Conservation (phyloP, 352 stramenopile genomes). For the Phytophthora litchii region DNA sequence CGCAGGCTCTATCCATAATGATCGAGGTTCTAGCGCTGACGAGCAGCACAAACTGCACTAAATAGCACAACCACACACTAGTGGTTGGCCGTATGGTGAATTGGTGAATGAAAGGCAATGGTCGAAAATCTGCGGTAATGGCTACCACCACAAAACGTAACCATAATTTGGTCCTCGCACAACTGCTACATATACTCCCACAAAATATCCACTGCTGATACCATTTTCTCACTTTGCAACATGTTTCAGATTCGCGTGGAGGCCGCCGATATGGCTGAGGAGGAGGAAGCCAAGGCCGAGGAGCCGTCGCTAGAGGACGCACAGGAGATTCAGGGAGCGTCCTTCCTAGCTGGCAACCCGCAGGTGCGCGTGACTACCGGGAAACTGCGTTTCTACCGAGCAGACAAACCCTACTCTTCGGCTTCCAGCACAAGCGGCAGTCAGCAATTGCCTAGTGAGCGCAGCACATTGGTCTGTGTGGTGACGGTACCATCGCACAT, state of each 20-base stretch:
- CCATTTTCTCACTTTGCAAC: slow-evolving; percentile 3
- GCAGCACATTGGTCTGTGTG: slow-evolving; percentile 81
- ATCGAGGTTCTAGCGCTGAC: too few species aligned
- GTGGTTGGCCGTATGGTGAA: too few species aligned
- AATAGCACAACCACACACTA: too few species aligned
- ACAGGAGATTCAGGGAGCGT: slow-evolving; percentile 40
- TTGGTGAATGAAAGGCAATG: too few species aligned
- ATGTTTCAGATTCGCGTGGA: slow-evolving; percentile 91
- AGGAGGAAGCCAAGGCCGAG: slow-evolving; percentile 48
- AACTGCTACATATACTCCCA: neutral
- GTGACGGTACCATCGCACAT: slow-evolving; percentile 87
- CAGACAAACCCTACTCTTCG: slow-evolving; percentile 56
- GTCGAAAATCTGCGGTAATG: neutral
- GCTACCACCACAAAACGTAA: neutral
- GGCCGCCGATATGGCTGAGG: slow-evolving; percentile 43
- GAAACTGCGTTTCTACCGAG: slow-evolving; percentile 84
- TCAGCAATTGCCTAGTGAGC: slow-evolving; percentile 62
- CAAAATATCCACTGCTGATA: slow-evolving; percentile 10
- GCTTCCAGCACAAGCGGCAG: slow-evolving; percentile 9
- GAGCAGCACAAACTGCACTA: too few species aligned
- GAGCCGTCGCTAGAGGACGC: slow-evolving; percentile 18
- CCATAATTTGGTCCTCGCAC: slow-evolving; percentile 10
- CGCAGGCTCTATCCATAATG: neutral
- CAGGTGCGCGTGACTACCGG: slow-evolving; percentile 78
- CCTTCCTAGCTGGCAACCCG: slow-evolving; percentile 80